Conservation (phyloP, 1,139 yeast genomes). For the Trichomonascaceae sp. region DNA sequence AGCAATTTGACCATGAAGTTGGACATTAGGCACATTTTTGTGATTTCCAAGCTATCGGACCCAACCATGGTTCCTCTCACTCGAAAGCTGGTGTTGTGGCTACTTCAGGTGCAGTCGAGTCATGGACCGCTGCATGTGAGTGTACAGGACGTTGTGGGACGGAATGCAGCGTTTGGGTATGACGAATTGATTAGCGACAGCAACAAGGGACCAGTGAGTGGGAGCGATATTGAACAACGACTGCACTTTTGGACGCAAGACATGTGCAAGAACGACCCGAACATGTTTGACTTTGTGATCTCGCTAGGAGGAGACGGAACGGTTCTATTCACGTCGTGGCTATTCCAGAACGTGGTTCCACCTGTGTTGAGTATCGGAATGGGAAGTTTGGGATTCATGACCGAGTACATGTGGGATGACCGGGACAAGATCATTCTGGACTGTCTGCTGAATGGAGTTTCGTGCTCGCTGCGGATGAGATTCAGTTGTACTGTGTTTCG, state of each 20-base stretch:
- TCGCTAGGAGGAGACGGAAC: slow-evolving; percentile 86
- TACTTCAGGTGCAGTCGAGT: slow-evolving; percentile 25
- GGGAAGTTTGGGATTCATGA: slow-evolving; percentile 74
- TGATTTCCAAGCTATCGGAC: slow-evolving; percentile 61
- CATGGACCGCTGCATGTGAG: slow-evolving; percentile 15
- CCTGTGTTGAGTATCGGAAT: slow-evolving; percentile 72
- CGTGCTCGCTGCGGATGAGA: slow-evolving; percentile 60
- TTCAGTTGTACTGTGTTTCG: slow-evolving; percentile 64
- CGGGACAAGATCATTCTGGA: slow-evolving; percentile 38
- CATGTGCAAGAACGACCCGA: slow-evolving; percentile 35
- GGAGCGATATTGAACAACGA: slow-evolving; percentile 29
- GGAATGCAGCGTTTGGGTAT: slow-evolving; percentile 34
- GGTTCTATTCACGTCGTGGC: slow-evolving; percentile 52
- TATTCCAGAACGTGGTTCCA: slow-evolving; percentile 58
- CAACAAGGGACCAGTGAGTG: too few species aligned
- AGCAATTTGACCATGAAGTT: slow-evolving; percentile 39
- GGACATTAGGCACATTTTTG: slow-evolving; percentile 44
- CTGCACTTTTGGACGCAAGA: slow-evolving; percentile 48
- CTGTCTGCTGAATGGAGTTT: slow-evolving; percentile 48
- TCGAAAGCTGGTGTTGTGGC: slow-evolving; percentile 44
- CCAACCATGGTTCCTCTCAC: slow-evolving; percentile 43
- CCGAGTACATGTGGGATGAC: slow-evolving; percentile 59
- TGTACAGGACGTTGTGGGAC: slow-evolving; percentile 39
- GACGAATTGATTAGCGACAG: slow-evolving; percentile 25
- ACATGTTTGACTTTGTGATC: slow-evolving; percentile 40